phyloP scores from a whole-genome alignment of 139 green algal genomes.

The Nannochloris sp. region DNA sequence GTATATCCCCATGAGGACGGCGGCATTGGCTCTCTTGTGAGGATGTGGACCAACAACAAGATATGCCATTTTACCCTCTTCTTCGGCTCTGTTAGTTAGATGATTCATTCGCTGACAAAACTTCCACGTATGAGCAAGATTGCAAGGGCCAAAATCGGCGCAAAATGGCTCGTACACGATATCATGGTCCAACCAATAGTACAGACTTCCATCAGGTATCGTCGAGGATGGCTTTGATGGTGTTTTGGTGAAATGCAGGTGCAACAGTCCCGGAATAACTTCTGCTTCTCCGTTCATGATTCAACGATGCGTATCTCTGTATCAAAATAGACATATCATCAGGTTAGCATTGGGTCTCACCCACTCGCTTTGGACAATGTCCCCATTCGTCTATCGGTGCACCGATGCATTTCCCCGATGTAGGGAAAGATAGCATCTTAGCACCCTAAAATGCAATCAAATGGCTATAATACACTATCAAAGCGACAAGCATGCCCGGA shows the following conservation, averaged over 20 bases:
- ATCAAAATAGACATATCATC: too few relatives aligned
- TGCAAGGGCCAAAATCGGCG: slow-evolving; percentile 84
- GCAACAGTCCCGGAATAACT: slow-evolving; percentile 53
- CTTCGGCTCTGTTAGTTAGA: slow-evolving; percentile 47
- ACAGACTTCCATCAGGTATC: slow-evolving; percentile 15
- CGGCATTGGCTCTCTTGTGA: slow-evolving; percentile 68
- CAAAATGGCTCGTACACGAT: slow-evolving; percentile 86
- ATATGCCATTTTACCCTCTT: slow-evolving; percentile 30
- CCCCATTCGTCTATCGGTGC: not conserved
- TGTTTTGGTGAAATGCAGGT: slow-evolving; percentile 29
- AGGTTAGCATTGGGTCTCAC: too few relatives aligned
- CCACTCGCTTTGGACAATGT: too few relatives aligned
- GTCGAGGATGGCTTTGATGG: not conserved
- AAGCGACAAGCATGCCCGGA: too few relatives aligned
- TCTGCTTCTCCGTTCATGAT: slow-evolving; percentile 26
- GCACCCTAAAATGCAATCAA: not conserved
- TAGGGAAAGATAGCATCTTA: slow-evolving; percentile 1
- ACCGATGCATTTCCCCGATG: not conserved
- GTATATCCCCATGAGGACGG: slow-evolving; percentile 72
- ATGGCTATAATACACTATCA: too few relatives aligned
- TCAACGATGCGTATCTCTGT: not conserved
- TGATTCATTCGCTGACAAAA: slow-evolving; percentile 60
- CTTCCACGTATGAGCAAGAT: slow-evolving; percentile 69
- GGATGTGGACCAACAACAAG: slow-evolving; percentile 50
- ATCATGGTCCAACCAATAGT: slow-evolving; percentile 24